Conservation (phyloP, 495 filamentous ascomycete genomes). For the Aspergillus haitiensis region DNA sequence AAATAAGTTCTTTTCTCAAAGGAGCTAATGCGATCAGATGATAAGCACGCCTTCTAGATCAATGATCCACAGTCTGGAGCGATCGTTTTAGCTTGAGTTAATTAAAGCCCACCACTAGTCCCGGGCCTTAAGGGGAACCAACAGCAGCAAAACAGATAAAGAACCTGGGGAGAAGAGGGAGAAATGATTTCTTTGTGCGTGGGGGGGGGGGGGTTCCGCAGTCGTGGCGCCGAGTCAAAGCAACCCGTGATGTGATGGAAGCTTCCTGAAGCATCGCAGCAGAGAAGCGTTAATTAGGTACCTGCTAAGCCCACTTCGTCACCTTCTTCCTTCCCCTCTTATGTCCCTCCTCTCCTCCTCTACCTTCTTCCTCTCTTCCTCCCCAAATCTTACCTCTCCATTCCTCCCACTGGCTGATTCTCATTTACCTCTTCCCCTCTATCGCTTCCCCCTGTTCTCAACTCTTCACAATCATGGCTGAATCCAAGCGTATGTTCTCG, state of each 20-base stretch:
- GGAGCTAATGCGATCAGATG: not conserved
- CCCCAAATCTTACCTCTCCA: slow-evolving; percentile 10
- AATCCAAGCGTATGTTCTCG: slow-evolving; percentile 37
- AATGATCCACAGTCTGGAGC: slow-evolving; percentile 13
- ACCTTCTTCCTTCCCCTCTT: slow-evolving; percentile 10
- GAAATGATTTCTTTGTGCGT: slow-evolving; percentile 1
- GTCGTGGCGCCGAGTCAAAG: slow-evolving; percentile 8
- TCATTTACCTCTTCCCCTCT: slow-evolving; percentile 14
- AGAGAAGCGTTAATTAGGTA: not conserved
- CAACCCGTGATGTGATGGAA: slow-evolving; percentile 38
- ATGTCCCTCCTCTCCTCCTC: slow-evolving; percentile 16
- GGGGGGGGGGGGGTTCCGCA: not conserved
- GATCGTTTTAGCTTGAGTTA: slow-evolving; percentile 20
- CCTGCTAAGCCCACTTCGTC: slow-evolving; percentile 17
- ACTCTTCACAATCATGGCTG: slow-evolving; percentile 34
- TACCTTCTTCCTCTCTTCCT: slow-evolving; percentile 13
- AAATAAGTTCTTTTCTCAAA: not conserved
- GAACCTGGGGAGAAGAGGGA: too few species aligned
- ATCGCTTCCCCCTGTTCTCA: slow-evolving; percentile 12
- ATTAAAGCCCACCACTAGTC: slow-evolving; percentile 16
- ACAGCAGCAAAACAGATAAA: not conserved
- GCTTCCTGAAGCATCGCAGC: slow-evolving; percentile 45
- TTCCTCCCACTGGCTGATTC: not conserved
- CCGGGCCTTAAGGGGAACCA: not conserved
- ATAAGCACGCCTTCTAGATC: slow-evolving; percentile 4